Evolutionary conservation across 192 early-diverging fungal genomes (phyloP).

Genomic region (Dispira parvispora): DNA sequence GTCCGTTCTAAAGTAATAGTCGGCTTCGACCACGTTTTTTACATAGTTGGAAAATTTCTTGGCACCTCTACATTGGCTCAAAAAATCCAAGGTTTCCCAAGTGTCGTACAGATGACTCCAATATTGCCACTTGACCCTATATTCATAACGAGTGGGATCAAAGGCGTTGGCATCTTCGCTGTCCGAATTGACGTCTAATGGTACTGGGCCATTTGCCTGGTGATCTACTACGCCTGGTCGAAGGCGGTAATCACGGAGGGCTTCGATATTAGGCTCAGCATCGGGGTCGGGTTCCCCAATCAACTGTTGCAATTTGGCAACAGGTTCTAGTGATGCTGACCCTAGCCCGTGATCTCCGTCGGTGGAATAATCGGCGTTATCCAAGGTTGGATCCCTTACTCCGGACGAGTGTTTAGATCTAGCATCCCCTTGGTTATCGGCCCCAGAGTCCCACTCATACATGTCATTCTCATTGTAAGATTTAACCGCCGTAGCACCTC

Average conservation of each 20-base stretch:
- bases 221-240: neutral
- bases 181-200: slow-evolving; percentile 11
- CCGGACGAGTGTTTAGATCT: too few relatives aligned
- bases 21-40: slow-evolving; percentile 41
- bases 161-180: slow-evolving; percentile 2
- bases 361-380: neutral
- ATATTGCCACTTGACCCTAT: slow-evolving; percentile 88
- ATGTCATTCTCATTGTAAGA: slow-evolving; percentile 28
- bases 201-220: neutral
- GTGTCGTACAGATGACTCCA: slow-evolving; percentile 81
- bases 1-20: slow-evolving; percentile 35
- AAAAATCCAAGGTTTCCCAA: slow-evolving; percentile 58
- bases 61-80: slow-evolving; percentile 64
- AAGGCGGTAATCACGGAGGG: slow-evolving; percentile 26
- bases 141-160: slow-evolving; percentile 42
- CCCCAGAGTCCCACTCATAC: slow-evolving; percentile 22
- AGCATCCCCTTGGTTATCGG: slow-evolving; percentile 22
- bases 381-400: too few relatives aligned
- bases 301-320: slow-evolving; percentile 16
- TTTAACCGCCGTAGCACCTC: slow-evolving; percentile 18
- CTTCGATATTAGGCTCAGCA: slow-evolving; percentile 23
- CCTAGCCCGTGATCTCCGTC: slow-evolving; percentile 12
- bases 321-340: neutral
- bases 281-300: slow-evolving; percentile 22
- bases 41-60: slow-evolving; percentile 81